Base-by-base conservation (phyloP, 2,329 filamentous ascomycete genomes). In the Zasmidium cellare region DNA sequence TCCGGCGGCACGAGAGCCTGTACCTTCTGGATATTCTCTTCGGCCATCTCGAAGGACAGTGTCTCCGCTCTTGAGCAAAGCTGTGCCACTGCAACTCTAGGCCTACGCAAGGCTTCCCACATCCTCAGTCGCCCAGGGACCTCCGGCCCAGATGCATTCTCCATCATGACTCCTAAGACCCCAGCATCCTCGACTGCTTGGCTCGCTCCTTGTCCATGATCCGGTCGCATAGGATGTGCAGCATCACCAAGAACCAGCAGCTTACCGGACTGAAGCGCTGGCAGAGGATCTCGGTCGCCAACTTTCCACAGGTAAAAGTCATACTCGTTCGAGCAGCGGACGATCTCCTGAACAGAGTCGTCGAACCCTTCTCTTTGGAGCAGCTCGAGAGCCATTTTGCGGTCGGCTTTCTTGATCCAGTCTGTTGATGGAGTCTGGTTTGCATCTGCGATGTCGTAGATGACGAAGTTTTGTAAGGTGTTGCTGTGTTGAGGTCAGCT, bases 191-290 rank as follows among this genome's bases (percentile, higher is more conserved):
- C 54, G n/a, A 51, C 45, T 18, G 54, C 35, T 24, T 31, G 25
- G 5, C 22, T 31, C 2, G 35, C 54, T 3, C 54, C 54, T 18
- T 51, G 25, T 3, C 47, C 47, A 12, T 31, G 48, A 46, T 23
- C 46, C 2, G 47, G 54, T 2, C 18, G 28, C 57, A 59, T 56
- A 9, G 57, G 44, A 28, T 59, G 57, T 16, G 57, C 57, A 25
- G 57, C 53, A 44, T 59, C 53, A 9, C 57, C 57, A n/a, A 59
- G 24, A n/a, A 59, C 18, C 3, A 53, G 28, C 49, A 56, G 22
- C 25, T 24, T 25, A 11, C 47, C 57, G n/a, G 38, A 14, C 7
- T 35, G 31, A 19, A 28, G 41, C 5, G 5, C n/a, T 20, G 49
- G 49, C 28, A 51, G 22, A 19, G 49, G 49, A 19, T 31, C 22